Evolutionary conservation across 2,329 filamentous ascomycete genomes (phyloP), one percentile per base, ranked within the genome.

Genomic region (Fusarium albidum): DNA sequence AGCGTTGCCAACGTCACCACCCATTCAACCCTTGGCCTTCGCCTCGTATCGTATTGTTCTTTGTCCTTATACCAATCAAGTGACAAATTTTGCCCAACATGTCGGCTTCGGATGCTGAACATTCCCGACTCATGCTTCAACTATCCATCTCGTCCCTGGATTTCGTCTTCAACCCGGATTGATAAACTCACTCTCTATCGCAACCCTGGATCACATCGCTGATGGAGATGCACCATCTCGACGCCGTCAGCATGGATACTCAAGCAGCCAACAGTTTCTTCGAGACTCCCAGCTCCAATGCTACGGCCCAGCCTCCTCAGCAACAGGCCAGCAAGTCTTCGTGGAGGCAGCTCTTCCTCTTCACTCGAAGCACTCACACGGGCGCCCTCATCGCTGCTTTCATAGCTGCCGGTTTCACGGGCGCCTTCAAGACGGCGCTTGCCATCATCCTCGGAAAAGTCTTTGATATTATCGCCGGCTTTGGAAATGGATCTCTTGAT

Each of bases 391-490:
- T 77, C 10, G 65, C 78, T 3, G 89, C 86, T 1, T 42, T 89
- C 0, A 10, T 81, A 4, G 75, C 84, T 2, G 83, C 90, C 0
- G 68, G 85, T 5, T 63, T 83, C 3, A 80, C 85, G 9, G 90
- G 89, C 2, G 79, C 82, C 1, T 75, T 87, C 11, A 83, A 85
- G 47, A 89, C 91, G 0, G 74, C 81, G 2, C 80, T 90, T 21
- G 84, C 91, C 4, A 77, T 92, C 25, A 71, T 96, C 2, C 82
- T 93, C 1, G 93, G 93, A 11, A 81, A 82, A 42, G 79, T 96
- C 8, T 96, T 96, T 67, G 81, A 89, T 26, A 74, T 84, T 5
- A 87, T 96, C 52, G 82, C 89, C 1, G 73, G 79, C 7, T 91
- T 86, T 65, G 90, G 87, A 1, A 75, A 79, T 13, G 85, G 84